These are phyloP conservation scores for Trichophyton schoenleinii DNA, from an alignment of 2,329 filamentous ascomycete species.

Conservation along the genomic window DNA sequence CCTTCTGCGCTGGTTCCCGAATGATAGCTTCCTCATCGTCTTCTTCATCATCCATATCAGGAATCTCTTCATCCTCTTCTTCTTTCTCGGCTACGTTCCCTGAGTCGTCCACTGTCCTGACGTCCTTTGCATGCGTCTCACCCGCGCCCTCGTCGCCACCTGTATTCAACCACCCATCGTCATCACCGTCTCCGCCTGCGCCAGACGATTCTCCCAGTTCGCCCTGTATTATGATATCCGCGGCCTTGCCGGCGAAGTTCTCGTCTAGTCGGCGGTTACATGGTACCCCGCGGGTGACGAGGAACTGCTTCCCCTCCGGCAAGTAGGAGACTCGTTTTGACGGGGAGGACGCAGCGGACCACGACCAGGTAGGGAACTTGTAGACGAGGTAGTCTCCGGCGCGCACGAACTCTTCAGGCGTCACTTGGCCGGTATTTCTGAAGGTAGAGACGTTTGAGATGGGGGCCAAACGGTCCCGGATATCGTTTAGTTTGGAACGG, in stretches of 20 bases:
- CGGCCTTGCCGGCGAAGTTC: slow-evolving; percentile 69
- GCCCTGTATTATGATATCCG: slow-evolving; percentile 74
- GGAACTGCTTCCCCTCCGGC: slow-evolving; percentile 81
- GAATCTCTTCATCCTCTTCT: slow-evolving; percentile 68
- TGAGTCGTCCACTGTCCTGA: slow-evolving; percentile 76
- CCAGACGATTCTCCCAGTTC: slow-evolving; percentile 46
- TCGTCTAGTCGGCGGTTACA: slow-evolving; percentile 86
- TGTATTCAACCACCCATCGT: slow-evolving; percentile 82
- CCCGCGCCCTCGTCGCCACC: slow-evolving; percentile 65
- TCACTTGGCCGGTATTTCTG: slow-evolving; percentile 86
- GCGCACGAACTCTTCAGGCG: slow-evolving; percentile 88
- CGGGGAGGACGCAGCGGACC: slow-evolving; percentile 77
- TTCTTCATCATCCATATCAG: slow-evolving; percentile 96
- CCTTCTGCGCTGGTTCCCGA: slow-evolving; percentile 47
- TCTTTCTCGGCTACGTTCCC: slow-evolving; percentile 70
- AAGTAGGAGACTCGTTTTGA: slow-evolving; percentile 68
- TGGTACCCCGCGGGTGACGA: slow-evolving; percentile 87
- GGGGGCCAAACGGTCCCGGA: slow-evolving; percentile 83
- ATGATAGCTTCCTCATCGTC: slow-evolving; percentile 94
- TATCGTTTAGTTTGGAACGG: slow-evolving; percentile 81
- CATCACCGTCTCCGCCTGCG: slow-evolving; percentile 35
- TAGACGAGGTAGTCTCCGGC: slow-evolving; percentile 96
- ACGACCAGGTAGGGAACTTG: slow-evolving; percentile 98
- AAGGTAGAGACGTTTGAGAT: slow-evolving; percentile 87
- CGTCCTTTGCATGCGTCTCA: slow-evolving; percentile 60